Base-by-base conservation (phyloP, 75 land plant genomes). In the Cunninghamia lanceolata region DNA sequence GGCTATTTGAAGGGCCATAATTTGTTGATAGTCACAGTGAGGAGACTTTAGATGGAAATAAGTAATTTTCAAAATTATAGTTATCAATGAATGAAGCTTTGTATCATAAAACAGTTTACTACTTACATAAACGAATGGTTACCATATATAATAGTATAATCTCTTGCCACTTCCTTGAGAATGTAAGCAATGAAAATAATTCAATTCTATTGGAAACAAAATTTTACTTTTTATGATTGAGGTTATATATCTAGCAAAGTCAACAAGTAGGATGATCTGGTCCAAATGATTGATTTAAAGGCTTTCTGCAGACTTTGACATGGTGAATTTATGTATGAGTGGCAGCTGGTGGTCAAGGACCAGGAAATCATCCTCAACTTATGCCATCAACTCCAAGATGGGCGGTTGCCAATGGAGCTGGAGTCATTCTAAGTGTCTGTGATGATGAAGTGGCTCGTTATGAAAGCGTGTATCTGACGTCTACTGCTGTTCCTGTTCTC, bases 341-440 rank as follows among this genome's bases (percentile, higher is more conserved):
- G 25, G 43, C 90, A 92, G 95, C 96, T 86, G 91, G 85, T 78
- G 89, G 93, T 79, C 90, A 93, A 85, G 93, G 97, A 82, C 93
- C 95, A 85, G 99, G 99, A 82, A 96, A 96, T 76, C 95, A 96
- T 87, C 99, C 99, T 13, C 99, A 96, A 84, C 94, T 95, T 39
- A 90, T 96, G 89, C 96, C 95, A 39, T 96, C 99, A 86, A 96
- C 97, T 85, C 97, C 99, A 85, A 90, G 99, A 56, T 96, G 99
- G 99, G 99, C 99, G 56, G 99, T 96, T 85, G 99, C 99, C 30
- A 95, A 96, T 91, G 99, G 99, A 70, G 99, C 99, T 86, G 97
- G 98, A 83, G 99, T 96, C 46, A 96, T 96, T 77, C 87, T 95
- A 70, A 94, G 95, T 88, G 99, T 96, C 32, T 96, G 97, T 88